Evolutionary conservation across 768 basidiomycete species (phyloP).

Genomic region (Dendrothele bispora): DNA sequence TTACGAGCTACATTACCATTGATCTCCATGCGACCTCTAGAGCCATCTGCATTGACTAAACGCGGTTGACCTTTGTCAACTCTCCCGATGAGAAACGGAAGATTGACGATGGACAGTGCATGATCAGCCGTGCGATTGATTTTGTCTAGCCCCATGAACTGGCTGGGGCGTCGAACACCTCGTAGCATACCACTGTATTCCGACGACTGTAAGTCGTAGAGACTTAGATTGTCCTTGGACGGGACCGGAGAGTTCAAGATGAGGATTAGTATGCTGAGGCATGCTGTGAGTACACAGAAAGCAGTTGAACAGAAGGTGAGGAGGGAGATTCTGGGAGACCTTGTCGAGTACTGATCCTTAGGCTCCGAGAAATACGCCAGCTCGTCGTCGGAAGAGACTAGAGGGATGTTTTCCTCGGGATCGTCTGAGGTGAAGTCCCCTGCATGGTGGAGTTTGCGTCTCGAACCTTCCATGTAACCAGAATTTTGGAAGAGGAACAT

Average conservation of each 20-base stretch:
- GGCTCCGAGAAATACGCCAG: no score
- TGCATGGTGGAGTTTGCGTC: no score
- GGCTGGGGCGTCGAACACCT: not conserved
- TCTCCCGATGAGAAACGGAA: not conserved
- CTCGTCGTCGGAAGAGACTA: no score
- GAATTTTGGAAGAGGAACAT: no score
- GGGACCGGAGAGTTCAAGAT: not conserved
- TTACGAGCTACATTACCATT: not conserved
- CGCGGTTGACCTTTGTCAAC: not conserved
- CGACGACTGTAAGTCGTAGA: not conserved
- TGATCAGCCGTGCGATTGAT: not conserved
- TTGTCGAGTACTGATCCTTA: no score
- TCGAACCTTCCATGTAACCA: no score
- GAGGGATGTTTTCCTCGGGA: no score
- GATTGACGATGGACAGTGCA: not conserved
- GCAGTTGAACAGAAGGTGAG: no score
- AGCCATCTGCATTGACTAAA: not conserved
- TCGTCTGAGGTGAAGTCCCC: no score
- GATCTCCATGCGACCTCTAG: not conserved
- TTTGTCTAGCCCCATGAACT: not conserved
- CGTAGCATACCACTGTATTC: not conserved
- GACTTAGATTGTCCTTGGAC: not conserved
- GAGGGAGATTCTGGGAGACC: no score
- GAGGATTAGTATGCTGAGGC: not conserved
- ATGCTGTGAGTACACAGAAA: not conserved